Percentiles rank a stretch among this genome's conserved stretches.
These are phyloP conservation scores for Tuctoria greenei DNA, from an alignment of 176 grass and related monocot species.

Conservation along the genomic window DNA sequence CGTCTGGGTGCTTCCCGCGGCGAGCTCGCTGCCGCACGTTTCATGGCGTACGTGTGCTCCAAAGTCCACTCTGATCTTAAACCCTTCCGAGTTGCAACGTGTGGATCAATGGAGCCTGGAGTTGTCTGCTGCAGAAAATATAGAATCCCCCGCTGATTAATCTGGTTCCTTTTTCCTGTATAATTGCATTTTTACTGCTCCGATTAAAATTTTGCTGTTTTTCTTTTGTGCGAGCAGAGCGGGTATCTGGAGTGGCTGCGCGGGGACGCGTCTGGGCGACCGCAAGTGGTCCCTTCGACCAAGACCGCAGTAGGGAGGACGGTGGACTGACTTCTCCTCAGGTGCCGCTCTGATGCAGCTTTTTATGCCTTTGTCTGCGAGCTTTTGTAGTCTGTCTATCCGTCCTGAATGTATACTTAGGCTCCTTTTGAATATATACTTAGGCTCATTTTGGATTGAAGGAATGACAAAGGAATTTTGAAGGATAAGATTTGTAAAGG, in stretches of 20 bases:
- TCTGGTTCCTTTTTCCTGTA: not conserved
- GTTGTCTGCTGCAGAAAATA: not conserved
- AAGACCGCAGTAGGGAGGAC: conserved; percentile 28
- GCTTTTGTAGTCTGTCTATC: not conserved
- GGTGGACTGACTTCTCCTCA: conserved; percentile 21
- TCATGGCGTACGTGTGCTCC: conserved; percentile 44
- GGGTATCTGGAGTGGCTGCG: conserved; percentile 7
- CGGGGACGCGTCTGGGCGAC: conserved; percentile 28
- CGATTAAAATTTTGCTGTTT: not conserved
- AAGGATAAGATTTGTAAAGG: too few relatives aligned
- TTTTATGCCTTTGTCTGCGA: not conserved
- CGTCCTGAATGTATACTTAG: not conserved
- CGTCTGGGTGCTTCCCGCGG: not conserved
- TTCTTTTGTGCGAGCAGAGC: conserved; percentile 43
- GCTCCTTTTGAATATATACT: too few relatives aligned
- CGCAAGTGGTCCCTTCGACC: conserved; percentile 47
- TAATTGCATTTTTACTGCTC: not conserved
- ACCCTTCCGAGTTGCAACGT: not conserved
- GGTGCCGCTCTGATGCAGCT: conserved; percentile 35
- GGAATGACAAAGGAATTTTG: too few relatives aligned
- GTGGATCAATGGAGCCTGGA: not conserved
- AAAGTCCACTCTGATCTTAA: not conserved
- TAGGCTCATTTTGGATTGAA: too few relatives aligned
- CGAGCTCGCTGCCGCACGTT: conserved; percentile 24
- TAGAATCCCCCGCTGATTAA: not conserved